Percentiles rank a stretch among this genome's conserved stretches.
Evolutionary conservation across 2,329 filamentous ascomycete species (phyloP).

Genomic region (Aureobasidium uvarum): DNA sequence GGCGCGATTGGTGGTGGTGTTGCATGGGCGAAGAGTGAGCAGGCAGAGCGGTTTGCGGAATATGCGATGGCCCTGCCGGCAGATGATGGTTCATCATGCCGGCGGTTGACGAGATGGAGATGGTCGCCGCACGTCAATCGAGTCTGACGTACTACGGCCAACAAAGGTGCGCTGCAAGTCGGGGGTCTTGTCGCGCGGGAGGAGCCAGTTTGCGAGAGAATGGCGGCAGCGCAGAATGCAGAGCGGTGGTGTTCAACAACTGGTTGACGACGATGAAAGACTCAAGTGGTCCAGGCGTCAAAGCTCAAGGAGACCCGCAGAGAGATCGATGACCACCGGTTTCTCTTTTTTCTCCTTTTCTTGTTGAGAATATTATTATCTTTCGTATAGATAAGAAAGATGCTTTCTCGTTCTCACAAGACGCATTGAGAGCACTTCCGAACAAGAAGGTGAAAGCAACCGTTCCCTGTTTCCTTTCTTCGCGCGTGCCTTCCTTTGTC

Average conservation of each 20-base stretch:
- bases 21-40: slow-evolving; percentile 30
- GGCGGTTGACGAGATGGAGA: slow-evolving; percentile 41
- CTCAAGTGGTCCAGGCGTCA: slow-evolving; percentile 23
- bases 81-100: slow-evolving; percentile 79
- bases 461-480: slow-evolving; percentile 3
- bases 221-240: slow-evolving; percentile 17
- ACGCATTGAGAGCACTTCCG: background rate
- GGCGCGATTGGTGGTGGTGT: slow-evolving; percentile 36
- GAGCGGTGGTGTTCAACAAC: slow-evolving; percentile 23
- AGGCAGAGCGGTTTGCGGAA: slow-evolving; percentile 42
- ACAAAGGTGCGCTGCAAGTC: slow-evolving; percentile 10
- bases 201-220: slow-evolving; percentile 6
- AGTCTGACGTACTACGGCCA: slow-evolving; percentile 16
- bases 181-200: background rate
- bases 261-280: slow-evolving; percentile 24
- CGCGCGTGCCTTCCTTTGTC: background rate
- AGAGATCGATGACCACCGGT: slow-evolving; percentile 4
- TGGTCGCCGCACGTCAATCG: slow-evolving; percentile 26
- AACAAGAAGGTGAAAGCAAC: background rate
- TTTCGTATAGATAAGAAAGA: background rate
- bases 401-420: background rate
- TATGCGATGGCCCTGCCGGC: slow-evolving; percentile 60
- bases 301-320: slow-evolving; percentile 18
- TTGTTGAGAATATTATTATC: background rate
- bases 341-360: background rate